Base-by-base conservation (phyloP, 106 monocot genomes). In the Apostasia ramifera region DNA sequence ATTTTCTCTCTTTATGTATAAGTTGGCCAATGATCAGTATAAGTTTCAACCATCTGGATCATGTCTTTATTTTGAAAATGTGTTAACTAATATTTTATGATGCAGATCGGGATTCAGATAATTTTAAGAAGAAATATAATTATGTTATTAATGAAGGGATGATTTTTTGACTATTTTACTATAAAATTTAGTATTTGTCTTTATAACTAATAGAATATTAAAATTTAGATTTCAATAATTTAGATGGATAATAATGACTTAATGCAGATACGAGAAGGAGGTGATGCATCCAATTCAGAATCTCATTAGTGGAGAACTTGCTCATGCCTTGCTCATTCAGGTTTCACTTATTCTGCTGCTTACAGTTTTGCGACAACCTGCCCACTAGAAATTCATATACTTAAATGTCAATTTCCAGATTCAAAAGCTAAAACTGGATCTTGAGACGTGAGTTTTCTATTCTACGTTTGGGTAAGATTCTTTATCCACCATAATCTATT, bases 401-500 rank as follows among this genome's bases (percentile, higher is more conserved):
- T 1, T 26, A 39, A 66, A 42, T 73, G 37, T 59, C 39, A 42
- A 48, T 50, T 76, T 81, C 66, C 90, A 98, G 98, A 88, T 98
- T 78, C 90, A 98, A 81, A 98, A 92, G 83, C 85, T 93, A 40
- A 98, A 98, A 57, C 77, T 98, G 74, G 92, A 93, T 78, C 76
- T 92, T 80, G 92, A 90, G 71, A 90, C 87, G 92, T 93, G 81
- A 88, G 98, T 88, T 57, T 3, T 70, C 44, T 44, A 2, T 52
- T 41, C 70, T 63, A 1, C 8, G 37, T 49, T 63, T 1, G 66
- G 48, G 63, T 15, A 49, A 46, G 58, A 40, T 40, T 62, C 12
- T 44, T 62, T 62, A 44, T n/a, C 44, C 8, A 45, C 38, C 62
- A 62, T 65, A 47, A 47, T 47, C 48, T 65, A 7, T 26, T 47